Percentiles rank a stretch among this genome's conserved stretches.
These are phyloP conservation scores for Rhytidhysteron rufulum DNA, from an alignment of 2,329 filamentous ascomycete genomes.

Conservation along the genomic window DNA sequence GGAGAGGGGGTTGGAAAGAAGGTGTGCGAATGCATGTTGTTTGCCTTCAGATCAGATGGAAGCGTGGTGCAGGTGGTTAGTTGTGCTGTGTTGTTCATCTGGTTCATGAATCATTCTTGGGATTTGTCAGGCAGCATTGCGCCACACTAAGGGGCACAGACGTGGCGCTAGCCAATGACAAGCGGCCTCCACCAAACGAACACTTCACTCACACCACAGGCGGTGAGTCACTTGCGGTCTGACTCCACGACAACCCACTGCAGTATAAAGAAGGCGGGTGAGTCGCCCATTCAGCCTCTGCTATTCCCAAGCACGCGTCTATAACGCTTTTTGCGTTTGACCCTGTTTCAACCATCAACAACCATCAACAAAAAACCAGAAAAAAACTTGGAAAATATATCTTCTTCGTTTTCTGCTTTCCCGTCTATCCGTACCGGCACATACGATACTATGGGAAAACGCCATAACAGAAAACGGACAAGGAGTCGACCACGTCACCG, in stretches of 20 bases:
- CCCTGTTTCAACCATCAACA: neutral
- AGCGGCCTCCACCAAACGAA: neutral
- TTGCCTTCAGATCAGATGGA: neutral
- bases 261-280: slow-evolving; percentile 1
- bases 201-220: neutral
- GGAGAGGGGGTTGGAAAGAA: no score
- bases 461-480: slow-evolving; percentile 43
- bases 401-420: neutral
- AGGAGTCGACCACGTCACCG: slow-evolving; percentile 40
- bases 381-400: no score
- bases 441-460: slow-evolving; percentile 36
- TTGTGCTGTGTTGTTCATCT: neutral
- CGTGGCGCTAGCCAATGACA: neutral
- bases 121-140: neutral
- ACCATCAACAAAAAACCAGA: no score
- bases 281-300: neutral
- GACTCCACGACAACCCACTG: neutral
- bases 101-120: neutral
- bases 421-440: neutral
- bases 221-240: slow-evolving; percentile 3
- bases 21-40: no score
- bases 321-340: neutral
- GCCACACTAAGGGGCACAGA: slow-evolving; percentile 3
- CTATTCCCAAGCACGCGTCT: neutral
- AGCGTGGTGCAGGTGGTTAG: neutral